phyloP scores from a whole-genome alignment of 495 filamentous ascomycete genomes.

The Penicillium turbatum region DNA sequence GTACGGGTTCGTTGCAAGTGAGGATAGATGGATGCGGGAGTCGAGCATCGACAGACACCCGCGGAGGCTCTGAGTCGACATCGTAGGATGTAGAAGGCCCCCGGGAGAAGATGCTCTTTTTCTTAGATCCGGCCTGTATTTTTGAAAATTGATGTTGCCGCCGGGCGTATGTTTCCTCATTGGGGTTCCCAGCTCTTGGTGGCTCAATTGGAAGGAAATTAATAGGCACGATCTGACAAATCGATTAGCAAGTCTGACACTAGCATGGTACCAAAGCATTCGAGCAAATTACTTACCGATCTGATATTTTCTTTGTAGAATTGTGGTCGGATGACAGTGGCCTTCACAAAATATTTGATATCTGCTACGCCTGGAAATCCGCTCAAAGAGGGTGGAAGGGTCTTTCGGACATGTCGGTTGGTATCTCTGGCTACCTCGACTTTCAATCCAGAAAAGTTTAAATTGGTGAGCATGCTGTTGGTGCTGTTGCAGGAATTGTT shows the following conservation, averaged over 20 bases:
- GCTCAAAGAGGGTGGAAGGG: conserved; percentile 80
- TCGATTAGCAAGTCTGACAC: conserved; percentile 3
- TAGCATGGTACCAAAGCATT: background rate
- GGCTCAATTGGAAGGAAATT: conserved; percentile 93
- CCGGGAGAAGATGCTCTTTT: conserved; percentile 54
- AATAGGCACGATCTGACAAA: conserved; percentile 51
- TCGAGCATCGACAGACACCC: conserved; percentile 67
- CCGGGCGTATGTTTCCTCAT: conserved; percentile 78
- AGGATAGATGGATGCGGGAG: conserved; percentile 85
- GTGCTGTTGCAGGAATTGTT: conserved; percentile 76
- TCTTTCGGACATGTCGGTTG: conserved; percentile 70
- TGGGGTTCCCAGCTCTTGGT: conserved; percentile 60
- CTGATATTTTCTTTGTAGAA: conserved; percentile 85
- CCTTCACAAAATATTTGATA: conserved; percentile 91
- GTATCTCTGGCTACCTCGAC: conserved; percentile 55
- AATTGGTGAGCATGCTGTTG: conserved; percentile 54
- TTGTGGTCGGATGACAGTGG: conserved; percentile 74
- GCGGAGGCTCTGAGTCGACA: conserved; percentile 35
- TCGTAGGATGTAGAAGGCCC: conserved; percentile 25
- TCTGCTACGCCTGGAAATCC: conserved; percentile 80
- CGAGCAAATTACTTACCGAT: conserved; percentile 37
- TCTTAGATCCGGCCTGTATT: conserved; percentile 36
- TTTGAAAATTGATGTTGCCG: conserved; percentile 70
- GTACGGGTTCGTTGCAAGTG: conserved; percentile 81
- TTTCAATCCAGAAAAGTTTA: conserved; percentile 51